Conservation (phyloP, 257 asterid genomes). For the Scutellaria galericulata region DNA sequence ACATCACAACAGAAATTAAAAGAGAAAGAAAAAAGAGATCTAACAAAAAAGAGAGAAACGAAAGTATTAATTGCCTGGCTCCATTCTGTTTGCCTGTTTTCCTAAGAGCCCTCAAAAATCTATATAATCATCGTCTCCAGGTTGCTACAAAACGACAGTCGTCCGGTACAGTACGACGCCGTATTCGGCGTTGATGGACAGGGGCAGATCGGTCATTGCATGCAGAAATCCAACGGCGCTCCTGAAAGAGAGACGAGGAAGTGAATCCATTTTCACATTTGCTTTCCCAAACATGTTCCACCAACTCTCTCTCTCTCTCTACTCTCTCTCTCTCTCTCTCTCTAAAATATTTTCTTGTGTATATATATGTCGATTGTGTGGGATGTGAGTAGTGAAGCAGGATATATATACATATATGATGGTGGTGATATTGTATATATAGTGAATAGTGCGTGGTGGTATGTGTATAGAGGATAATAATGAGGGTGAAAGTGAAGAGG, state of each 20-base stretch:
- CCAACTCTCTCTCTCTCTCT: constrained; percentile 44
- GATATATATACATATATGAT: background rate
- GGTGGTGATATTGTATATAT: background rate
- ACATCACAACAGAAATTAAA: background rate
- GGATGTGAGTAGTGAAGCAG: constrained; percentile 21
- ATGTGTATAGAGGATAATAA: background rate
- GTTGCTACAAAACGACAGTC: constrained; percentile 18
- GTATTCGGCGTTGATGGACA: constrained; percentile 9
- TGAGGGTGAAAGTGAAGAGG: background rate
- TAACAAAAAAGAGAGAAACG: background rate
- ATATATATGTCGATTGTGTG: background rate
- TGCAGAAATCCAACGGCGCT: constrained; percentile 27
- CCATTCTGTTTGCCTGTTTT: constrained; percentile 79
- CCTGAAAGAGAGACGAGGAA: background rate
- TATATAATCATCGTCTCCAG: constrained; percentile 29
- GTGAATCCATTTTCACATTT: constrained; percentile 40
- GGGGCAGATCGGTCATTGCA: constrained; percentile 48
- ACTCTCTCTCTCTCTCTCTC: constrained; percentile 33
- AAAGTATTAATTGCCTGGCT: constrained; percentile 70
- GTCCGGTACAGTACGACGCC: constrained; percentile 6
- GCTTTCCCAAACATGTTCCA: constrained; percentile 39
- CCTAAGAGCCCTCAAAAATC: constrained; percentile 48
- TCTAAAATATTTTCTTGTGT: background rate
- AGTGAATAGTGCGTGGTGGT: background rate
- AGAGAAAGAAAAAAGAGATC: constrained; percentile 8